Conservation (phyloP, 108 stramenopile genomes). For the Cyclotella atomus region DNA sequence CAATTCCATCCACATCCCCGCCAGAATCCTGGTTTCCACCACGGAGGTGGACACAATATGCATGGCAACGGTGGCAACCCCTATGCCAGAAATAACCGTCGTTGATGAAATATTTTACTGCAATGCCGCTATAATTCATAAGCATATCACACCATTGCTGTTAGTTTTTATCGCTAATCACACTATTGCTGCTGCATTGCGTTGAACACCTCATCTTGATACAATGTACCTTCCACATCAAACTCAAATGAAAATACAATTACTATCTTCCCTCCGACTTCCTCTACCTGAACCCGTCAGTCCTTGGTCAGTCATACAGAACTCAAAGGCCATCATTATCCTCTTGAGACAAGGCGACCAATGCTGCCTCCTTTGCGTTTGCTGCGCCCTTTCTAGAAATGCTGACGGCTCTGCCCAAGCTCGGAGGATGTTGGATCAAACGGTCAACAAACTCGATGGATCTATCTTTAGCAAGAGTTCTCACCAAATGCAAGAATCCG, state of each 20-base stretch:
- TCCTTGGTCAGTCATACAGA: too few relatives aligned
- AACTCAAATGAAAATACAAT: too few relatives aligned
- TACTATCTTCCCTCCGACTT: too few relatives aligned
- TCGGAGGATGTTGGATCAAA: neutral
- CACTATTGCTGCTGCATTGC: too few relatives aligned
- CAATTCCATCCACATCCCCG: neutral
- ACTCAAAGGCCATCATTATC: neutral
- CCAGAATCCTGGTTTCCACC: neutral
- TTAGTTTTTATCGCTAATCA: too few relatives aligned
- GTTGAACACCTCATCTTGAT: too few relatives aligned
- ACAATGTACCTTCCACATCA: too few relatives aligned
- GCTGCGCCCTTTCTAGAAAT: neutral
- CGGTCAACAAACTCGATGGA: slow-evolving; percentile 2
- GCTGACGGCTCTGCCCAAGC: neutral
- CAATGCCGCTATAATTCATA: neutral
- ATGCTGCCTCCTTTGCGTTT: neutral
- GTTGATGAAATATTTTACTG: neutral
- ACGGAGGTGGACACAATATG: neutral
- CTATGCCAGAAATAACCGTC: neutral
- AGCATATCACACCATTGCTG: neutral
- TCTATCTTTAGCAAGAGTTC: neutral
- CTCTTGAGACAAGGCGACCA: neutral
- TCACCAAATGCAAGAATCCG: neutral
- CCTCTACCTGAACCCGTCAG: too few relatives aligned
- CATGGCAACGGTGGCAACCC: neutral